Conservation (phyloP, 768 basidiomycete genomes). For the Russula olivacea region DNA sequence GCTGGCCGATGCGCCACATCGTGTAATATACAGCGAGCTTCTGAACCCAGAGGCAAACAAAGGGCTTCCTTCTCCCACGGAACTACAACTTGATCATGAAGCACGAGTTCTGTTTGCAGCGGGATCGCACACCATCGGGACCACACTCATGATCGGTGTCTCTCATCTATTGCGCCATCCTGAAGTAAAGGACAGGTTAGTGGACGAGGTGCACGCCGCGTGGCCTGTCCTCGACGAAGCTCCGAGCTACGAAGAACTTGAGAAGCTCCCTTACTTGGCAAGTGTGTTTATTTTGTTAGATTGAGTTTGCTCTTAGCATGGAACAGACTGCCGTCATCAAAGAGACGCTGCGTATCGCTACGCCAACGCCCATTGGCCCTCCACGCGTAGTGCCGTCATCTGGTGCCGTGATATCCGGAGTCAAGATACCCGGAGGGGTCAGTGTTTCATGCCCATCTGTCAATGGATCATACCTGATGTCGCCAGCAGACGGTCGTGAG, state of each 20-base stretch:
- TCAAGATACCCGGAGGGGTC: slow-evolving; percentile 14
- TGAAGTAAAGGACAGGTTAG: slow-evolving; percentile 1
- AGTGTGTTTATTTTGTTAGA: not conserved
- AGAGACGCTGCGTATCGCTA: slow-evolving; percentile 8
- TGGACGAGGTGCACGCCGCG: not conserved
- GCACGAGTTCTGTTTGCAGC: slow-evolving; percentile 15
- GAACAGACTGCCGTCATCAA: slow-evolving; percentile 20
- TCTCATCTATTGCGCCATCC: slow-evolving; percentile 11
- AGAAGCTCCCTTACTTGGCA: slow-evolving; percentile 17
- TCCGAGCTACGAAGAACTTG: slow-evolving; percentile 14
- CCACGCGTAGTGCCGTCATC: slow-evolving; percentile 15
- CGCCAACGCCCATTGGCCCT: not conserved
- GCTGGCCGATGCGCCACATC: slow-evolving; percentile 16
- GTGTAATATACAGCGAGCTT: slow-evolving; percentile 15
- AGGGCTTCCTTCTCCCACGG: not conserved
- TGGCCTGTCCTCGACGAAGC: slow-evolving; percentile 12
- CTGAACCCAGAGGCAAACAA: slow-evolving; percentile 14
- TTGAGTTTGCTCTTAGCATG: not conserved
- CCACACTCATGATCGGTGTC: slow-evolving; percentile 11
- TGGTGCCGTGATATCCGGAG: slow-evolving; percentile 15
- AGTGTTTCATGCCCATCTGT: not conserved
- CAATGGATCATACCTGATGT: not conserved
- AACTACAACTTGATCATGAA: slow-evolving; percentile 8
- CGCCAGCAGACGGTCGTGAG: slow-evolving; percentile 9
- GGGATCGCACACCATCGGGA: slow-evolving; percentile 18